Base-by-base conservation (phyloP, 306 rosid genomes). In the Pachyrhizus erosus region DNA sequence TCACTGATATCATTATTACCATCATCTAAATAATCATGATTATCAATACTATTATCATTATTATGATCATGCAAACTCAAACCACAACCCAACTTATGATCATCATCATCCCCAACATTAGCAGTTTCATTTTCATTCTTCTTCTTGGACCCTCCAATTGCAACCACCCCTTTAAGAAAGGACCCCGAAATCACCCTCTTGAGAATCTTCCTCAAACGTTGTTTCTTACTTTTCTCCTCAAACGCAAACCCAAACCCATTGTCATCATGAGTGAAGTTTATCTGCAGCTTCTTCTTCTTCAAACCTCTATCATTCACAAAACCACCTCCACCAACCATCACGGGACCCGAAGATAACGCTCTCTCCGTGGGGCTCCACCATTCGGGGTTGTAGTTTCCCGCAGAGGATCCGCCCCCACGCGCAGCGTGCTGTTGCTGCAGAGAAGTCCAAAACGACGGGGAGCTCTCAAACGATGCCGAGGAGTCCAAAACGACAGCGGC, bases 381-480 rank as follows among this genome's bases (percentile, higher is more conserved):
- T 2, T 55, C 67, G 1, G 73, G 77, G 18, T 54, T 67, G 42
- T 75, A 78, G 37, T 58, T 65, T 5, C 73, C 87, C 23, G 76
- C 66, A 55, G 57, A 55, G 29, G 89, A 52, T 52, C 26, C 79
- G 27, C 1, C 39, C 7, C 34, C 29, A 24, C 90, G 79, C 2
- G 85, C 90, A 26, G 84, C 84, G 6, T 58, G 33, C 0, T 87
- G 91, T 37, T 80, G 89, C 39, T 84, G 81, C 48, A 15, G 8
- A 15, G 91, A 89, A 23, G 68, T 77, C 10, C 86, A 84, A 66
- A 89, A 91, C 29, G 89, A 88, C 37, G 86, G 62, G 9, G 94
- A 86, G 81, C 91, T 87, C 72, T 89, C 89, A 39, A 89, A 87
- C 76, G 85, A 80, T 0, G 92, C 86, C 1, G 89, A 87, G 0